A percentile compares a stretch with the other conserved stretches of the same genome.
These are phyloP conservation scores for Fusarium avenaceum DNA, from an alignment of 2,329 filamentous ascomycete species.

Conservation along the genomic window DNA sequence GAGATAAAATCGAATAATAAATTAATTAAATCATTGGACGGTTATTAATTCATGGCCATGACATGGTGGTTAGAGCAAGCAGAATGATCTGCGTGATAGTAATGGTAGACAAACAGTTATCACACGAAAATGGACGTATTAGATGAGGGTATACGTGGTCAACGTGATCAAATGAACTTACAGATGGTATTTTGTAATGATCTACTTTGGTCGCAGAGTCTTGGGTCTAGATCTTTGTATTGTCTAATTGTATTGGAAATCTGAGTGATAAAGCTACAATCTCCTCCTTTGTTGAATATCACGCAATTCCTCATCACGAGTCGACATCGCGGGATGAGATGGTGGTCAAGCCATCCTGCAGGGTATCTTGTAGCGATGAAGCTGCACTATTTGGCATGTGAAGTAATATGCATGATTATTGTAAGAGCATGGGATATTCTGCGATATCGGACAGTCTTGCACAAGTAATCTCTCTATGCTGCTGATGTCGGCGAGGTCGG, in stretches of 20 bases:
- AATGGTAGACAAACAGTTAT: conserved; percentile 1
- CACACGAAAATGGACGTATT: not conserved
- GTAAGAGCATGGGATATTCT: not conserved
- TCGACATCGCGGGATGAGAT: not conserved
- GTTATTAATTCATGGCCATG: not conserved
- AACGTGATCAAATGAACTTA: not conserved
- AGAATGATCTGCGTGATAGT: not conserved
- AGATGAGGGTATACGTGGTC: not conserved
- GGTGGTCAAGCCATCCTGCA: not conserved
- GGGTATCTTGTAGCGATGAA: conserved; percentile 2
- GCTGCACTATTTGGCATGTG: conserved; percentile 18
- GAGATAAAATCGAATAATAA: not conserved
- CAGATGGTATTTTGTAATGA: not conserved
- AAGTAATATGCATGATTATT: not conserved
- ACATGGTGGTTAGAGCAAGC: not conserved
- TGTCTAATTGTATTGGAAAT: not conserved
- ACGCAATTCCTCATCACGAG: conserved; percentile 13
- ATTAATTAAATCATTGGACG: not conserved
- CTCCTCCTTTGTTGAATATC: conserved; percentile 3
- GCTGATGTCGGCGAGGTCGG: conserved; percentile 17
- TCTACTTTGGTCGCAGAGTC: not conserved
- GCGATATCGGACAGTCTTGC: conserved; percentile 11
- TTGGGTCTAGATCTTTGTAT: not conserved
- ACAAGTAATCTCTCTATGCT: not conserved
- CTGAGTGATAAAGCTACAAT: not conserved